Evolutionary conservation across 2,329 filamentous ascomycete species (phyloP), one percentile per base, ranked within the genome.

Genomic region (Alternaria triticimaculans): DNA sequence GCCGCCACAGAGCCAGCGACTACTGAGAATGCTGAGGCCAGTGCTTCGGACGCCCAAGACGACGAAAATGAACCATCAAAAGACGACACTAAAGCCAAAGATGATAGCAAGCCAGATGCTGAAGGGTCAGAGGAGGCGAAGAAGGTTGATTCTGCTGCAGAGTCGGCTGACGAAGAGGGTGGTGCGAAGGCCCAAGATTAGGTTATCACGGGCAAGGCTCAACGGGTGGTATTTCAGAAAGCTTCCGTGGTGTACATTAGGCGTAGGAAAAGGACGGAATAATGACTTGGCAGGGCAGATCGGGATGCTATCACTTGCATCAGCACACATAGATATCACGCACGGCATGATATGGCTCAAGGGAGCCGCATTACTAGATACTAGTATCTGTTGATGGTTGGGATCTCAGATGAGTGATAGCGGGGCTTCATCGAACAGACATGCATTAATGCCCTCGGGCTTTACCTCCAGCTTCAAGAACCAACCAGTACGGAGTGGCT

Each of bases 81-180:
- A 48, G 62, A 61, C 7, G 67, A 61, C 21, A 12, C 48, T 12
- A 46, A 63, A 43, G 41, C 37, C 8, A 45, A 50, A 9, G 58
- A 69, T 10, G 44, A 49, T 3, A 57, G 54, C 12, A 56, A 64
- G 15, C 6, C 43, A 20, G 33, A 15, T 20, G 25, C 20, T 26
- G 62, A 57, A 33, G 46, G 55, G 25, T n/a, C 68, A 60, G 68
- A 71, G 67, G 64, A 66, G 18, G 62, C 61, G 56, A 68, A 69
- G 21, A 71, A 67, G 44, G 46, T 58, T 26, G 62, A 61, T 28
- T 33, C 63, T 55, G 53, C 18, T 60, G 62, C 50, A 23, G 20
- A 61, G 25, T 28, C 41, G 37, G 55, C 54, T 23, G 67, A 66
- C 44, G 63, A 63, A 64, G 55, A 37, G 48, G 54, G 33, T 10